A percentile compares a stretch with the other conserved stretches of the same genome.
Conservation (phyloP, 2,329 filamentous ascomycete species). For the Trichophyton mentagrophytes region DNA sequence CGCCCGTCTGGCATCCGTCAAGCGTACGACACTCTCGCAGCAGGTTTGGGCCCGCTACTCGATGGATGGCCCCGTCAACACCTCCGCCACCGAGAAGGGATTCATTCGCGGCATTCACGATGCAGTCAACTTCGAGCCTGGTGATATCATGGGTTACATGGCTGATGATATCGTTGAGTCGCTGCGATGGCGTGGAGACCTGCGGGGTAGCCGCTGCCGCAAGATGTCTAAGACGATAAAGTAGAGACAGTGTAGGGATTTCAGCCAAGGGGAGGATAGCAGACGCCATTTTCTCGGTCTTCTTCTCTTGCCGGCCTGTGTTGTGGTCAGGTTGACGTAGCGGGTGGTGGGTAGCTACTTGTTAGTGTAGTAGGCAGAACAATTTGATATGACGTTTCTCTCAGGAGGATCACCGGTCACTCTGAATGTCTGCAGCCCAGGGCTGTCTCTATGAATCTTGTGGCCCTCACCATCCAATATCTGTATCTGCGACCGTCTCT, state of each 20-base stretch:
- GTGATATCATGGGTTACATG: conserved; percentile 72
- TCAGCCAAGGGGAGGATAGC: neutral
- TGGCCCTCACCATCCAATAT: neutral
- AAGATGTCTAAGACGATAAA: conserved; percentile 51
- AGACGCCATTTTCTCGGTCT: neutral
- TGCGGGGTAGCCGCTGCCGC: conserved; percentile 17
- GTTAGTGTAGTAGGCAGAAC: neutral
- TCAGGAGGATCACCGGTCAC: neutral
- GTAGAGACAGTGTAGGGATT: conserved; percentile 36
- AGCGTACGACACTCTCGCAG: conserved; percentile 58
- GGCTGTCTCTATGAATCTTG: neutral
- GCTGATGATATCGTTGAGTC: conserved; percentile 59
- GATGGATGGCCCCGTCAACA: conserved; percentile 78
- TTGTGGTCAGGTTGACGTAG: neutral
- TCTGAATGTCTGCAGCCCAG: neutral
- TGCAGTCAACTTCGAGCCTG: conserved; percentile 60
- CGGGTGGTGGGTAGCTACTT: neutral
- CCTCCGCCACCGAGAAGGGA: conserved; percentile 76
- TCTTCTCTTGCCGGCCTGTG: neutral
- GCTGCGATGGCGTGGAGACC: conserved; percentile 33
- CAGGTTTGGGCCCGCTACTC: conserved; percentile 59
- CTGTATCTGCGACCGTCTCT: neutral
- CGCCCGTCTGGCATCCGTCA: conserved; percentile 61
- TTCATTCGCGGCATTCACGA: conserved; percentile 85
- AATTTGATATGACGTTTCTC: conserved; percentile 1